Base-by-base conservation (phyloP, 1,284 basidiomycete genomes). In the Heimioporus retisporus region DNA sequence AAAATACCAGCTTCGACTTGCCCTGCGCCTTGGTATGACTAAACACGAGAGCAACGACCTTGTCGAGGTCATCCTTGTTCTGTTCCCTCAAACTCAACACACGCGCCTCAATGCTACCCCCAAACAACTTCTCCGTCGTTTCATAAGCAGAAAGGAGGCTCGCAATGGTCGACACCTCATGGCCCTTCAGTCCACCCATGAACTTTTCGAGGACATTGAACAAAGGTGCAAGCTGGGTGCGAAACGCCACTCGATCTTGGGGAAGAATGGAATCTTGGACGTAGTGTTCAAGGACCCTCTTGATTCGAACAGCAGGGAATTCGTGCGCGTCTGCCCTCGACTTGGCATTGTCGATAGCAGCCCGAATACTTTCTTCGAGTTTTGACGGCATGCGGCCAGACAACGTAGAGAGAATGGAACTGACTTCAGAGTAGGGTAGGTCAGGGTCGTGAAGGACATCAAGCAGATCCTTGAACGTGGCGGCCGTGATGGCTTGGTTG, bases 11-110 rank as follows among this genome's bases (percentile, higher is more conserved):
- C 74, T 94, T 96, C 72, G 92, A 92, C 86, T 99, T 99, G 82
- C 94, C 92, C 73, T 94, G 93, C 23, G 96, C 95, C 83, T 97
- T 98, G 83, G 95, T 94, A 82, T 99, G 98, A 72, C 97, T 98
- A 63, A 98, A 87, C 35, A 98, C 96, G 51, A 97, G 85, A 61
- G 87, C 88, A 59, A 94, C 93, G 42, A 97, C 97, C 74, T 93
- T 91, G 81, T 98, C 96, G 46, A 99, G 90, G 69, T 95, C 88
- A 73, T 97, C 95, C 81, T 98, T 97, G 85, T 97, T 83, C 75
- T 96, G 92, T 66, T 99, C 96, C 67, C 98, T 91, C 62, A 99
- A 88, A 68, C 92, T 89, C 69, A 99, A 88, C 58, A 99, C 92
- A 56, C 96, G 91, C 68, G 96, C 94, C 81, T 98, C 97, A 68